Evolutionary conservation across 2,329 filamentous ascomycete species (phyloP).

Genomic region (Exophiala oligosperma): DNA sequence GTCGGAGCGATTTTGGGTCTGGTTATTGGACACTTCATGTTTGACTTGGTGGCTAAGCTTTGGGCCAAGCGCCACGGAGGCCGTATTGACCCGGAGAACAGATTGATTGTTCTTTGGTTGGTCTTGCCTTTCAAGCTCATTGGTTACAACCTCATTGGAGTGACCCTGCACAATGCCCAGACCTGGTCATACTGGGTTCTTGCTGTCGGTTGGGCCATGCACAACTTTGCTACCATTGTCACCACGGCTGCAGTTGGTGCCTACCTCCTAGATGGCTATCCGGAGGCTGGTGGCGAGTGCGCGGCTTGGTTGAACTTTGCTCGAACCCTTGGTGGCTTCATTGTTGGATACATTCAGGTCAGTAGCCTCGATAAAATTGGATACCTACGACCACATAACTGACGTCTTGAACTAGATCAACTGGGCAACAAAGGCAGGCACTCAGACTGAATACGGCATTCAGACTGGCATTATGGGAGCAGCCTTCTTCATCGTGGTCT

Average conservation of each 20-base stretch:
- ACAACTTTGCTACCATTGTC: conserved; percentile 57
- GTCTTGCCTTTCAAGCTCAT: conserved; percentile 48
- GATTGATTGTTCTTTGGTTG: conserved; percentile 50
- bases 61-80: conserved; percentile 51
- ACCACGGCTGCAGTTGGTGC: conserved; percentile 52
- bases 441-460: conserved; percentile 45
- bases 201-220: conserved; percentile 51
- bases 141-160: conserved; percentile 35
- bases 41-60: conserved; percentile 49
- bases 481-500: conserved; percentile 37
- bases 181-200: conserved; percentile 47
- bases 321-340: conserved; percentile 48
- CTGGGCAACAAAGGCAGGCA: conserved; percentile 49
- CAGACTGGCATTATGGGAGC: conserved; percentile 44
- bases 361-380: not conserved
- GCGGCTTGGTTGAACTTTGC: conserved; percentile 53
- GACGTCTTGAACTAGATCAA: conserved; percentile 39
- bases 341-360: conserved; percentile 34
- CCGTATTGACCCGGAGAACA: conserved; percentile 57
- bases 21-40: conserved; percentile 54
- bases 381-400: not conserved
- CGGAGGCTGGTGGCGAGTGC: conserved; percentile 52
- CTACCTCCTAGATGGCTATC: conserved; percentile 56
- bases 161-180: conserved; percentile 23
- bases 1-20: conserved; percentile 54